Percentiles rank a stretch among this genome's conserved stretches.
These are phyloP conservation scores for Phytopythium sindhum DNA, from an alignment of 352 stramenopile species.

Conservation along the genomic window DNA sequence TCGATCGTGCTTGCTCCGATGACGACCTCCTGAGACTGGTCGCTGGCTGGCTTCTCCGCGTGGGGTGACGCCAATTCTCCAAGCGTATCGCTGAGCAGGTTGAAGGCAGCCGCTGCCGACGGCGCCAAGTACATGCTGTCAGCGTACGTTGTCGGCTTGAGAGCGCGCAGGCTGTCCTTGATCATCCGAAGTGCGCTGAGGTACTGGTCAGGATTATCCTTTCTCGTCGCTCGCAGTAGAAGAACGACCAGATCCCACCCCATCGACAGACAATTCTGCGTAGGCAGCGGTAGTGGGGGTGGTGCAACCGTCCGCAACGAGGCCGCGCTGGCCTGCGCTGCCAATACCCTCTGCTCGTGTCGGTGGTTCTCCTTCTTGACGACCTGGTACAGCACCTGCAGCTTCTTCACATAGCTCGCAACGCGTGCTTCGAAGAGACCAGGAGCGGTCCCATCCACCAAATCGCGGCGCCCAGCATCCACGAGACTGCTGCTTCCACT, in stretches of 20 bases:
- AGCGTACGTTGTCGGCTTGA: slow-evolving; percentile 79
- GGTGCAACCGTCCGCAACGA: slow-evolving; percentile 69
- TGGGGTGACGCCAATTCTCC: slow-evolving; percentile 31
- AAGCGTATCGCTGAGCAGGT: slow-evolving; percentile 70
- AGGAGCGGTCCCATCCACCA: slow-evolving; percentile 15
- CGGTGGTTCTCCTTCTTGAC: slow-evolving; percentile 83
- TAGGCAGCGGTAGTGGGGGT: slow-evolving; percentile 71
- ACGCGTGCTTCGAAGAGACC: slow-evolving; percentile 68
- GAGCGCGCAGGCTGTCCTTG: slow-evolving; percentile 51
- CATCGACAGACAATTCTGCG: slow-evolving; percentile 82
- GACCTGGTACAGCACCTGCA: slow-evolving; percentile 68
- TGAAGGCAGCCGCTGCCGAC: slow-evolving; percentile 69
- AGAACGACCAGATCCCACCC: slow-evolving; percentile 78
- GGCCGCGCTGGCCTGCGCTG: slow-evolving; percentile 48
- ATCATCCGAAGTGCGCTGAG: slow-evolving; percentile 69
- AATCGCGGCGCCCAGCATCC: not conserved
- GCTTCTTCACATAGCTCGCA: slow-evolving; percentile 62
- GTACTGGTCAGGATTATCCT: slow-evolving; percentile 68
- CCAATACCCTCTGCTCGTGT: slow-evolving; percentile 62
- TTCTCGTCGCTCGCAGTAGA: slow-evolving; percentile 62
- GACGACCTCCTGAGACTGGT: slow-evolving; percentile 12
- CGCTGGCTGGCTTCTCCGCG: not conserved
- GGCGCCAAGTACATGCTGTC: slow-evolving; percentile 84
- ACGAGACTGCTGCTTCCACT: slow-evolving; percentile 5
- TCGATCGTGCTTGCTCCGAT: slow-evolving; percentile 62